Base-by-base conservation (phyloP, 768 basidiomycete genomes). In the Rhizopogon roseolus region DNA sequence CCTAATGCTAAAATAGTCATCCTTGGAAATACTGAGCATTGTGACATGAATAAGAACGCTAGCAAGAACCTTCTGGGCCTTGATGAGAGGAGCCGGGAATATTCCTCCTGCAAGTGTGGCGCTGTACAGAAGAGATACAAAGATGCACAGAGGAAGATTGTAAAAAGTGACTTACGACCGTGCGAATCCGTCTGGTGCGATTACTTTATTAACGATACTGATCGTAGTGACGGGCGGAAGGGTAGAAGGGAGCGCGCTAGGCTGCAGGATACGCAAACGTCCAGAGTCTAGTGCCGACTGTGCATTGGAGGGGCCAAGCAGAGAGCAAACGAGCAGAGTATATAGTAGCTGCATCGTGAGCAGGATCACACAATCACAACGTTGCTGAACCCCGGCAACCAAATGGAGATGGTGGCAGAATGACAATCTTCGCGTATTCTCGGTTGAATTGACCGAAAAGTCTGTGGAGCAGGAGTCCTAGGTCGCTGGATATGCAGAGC, bases 101-200 rank as follows among this genome's bases (percentile, higher is more conserved):
- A 58, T 67, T 14, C 78, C 78, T 29, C 71, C 73, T 36, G 78
- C 76, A 39, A 81, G 64, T 3, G 75, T 69, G 17, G 79, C 63
- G 36, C 76, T 78, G 25, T 27, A 16, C 22, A 29, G 32, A 13
- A 13, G 6, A 4, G 2, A 27, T 59, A 29, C 58, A 29, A 34
- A 13, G 41, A 16, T 14, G 11, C 5, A 44, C 11, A 44, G 0
- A 0, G 38, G 13, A 7, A 19, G 1, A 53, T 2, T 10, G 43
- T 50, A 34, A 6, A 37, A 1, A 16, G 55, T 3, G 16, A 66
- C 67, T 17, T 32, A 76, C 76, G 70, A 66, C 41, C 67, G 67
- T 42, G 52, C 50, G 53, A 73, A 80, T 19, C 81, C 80, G 64
- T 82, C 81, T 0, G 82, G 81, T 13, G 76, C 58, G 50, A 82